Conservation (phyloP, 2,329 filamentous ascomycete species). For the Onygenales sp. region DNA sequence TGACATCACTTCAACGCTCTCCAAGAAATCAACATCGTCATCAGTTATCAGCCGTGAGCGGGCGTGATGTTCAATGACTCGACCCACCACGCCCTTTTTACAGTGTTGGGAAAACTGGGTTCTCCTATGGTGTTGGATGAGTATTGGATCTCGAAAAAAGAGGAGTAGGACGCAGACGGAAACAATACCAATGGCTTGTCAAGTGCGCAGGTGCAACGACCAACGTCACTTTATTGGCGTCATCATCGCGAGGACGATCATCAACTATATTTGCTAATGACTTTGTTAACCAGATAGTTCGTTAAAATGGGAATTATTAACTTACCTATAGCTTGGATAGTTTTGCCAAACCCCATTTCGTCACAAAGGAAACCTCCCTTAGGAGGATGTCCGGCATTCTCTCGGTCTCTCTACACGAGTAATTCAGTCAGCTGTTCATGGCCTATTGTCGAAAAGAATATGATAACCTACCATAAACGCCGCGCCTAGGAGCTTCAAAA, state of each 20-base stretch:
- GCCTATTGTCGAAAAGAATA: background rate
- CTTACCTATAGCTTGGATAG: conserved; percentile 25
- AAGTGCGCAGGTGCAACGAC: conserved; percentile 28
- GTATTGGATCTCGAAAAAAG: background rate
- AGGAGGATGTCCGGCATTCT: conserved; percentile 15
- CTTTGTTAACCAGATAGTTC: background rate
- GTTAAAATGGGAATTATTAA: background rate
- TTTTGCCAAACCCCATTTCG: conserved; percentile 35
- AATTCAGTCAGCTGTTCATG: conserved; percentile 3
- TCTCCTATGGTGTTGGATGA: conserved; percentile 13
- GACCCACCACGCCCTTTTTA: conserved; percentile 13
- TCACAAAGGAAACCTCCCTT: conserved; percentile 31
- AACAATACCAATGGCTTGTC: conserved; percentile 24
- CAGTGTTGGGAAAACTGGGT: conserved; percentile 24
- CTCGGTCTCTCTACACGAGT: conserved; percentile 22
- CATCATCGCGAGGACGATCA: conserved; percentile 13
- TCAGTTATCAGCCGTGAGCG: conserved; percentile 11
- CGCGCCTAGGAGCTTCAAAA: conserved; percentile 19
- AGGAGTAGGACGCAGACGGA: background rate
- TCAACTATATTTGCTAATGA: conserved; percentile 27
- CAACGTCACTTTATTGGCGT: conserved; percentile 23
- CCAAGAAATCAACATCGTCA: conserved; percentile 14
- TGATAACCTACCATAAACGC: conserved; percentile 23
- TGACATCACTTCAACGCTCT: conserved; percentile 18
- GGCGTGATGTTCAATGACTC: conserved; percentile 18